Evolutionary conservation across 441 rosid genomes (phyloP), one percentile per base, ranked within the genome.

Genomic region (Erodium moschatum): DNA sequence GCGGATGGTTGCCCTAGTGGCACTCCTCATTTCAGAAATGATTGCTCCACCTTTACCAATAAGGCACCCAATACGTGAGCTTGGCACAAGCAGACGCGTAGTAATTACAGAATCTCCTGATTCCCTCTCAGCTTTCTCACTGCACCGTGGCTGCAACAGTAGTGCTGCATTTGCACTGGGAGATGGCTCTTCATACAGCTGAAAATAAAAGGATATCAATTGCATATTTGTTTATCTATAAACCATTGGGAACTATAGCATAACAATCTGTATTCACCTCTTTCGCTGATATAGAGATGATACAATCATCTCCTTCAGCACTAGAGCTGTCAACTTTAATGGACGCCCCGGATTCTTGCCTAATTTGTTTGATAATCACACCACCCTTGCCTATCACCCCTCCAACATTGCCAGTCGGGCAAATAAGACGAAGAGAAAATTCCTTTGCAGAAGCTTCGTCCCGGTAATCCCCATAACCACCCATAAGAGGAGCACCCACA

Each of bases 21-120:
- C 64, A 73, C 85, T 84, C 80, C 99, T 84, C 90, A 94, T 89
- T 82, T 94, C 99, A 74, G 87, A 81, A 64, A 91, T 87, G 70
- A 91, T 91, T 66, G 87, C 79, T 69, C 99, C 99, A 64, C 95
- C 96, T 83, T 91, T 91, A 68, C 99, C 99, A 75, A 94, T 87
- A 66, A 94, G 88, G 80, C 99, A 94, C 68, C 97, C 97, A 83
- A 94, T 94, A 72, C 90, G 83, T 12, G 97, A 88, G 72, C 93
- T 82, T 48, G 99, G 95, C 69, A 94, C 97, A 68, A 94, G 96
- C 58, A 94, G 79, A 50, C 99, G 97, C 42, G 96, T 90, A 3
- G 94, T 90, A 79, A 88, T 73, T 88, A 88, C 76, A 85, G 80
- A 58, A 78, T 82, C 70, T 12, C 99, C 97, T 1, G 97, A 94